Evolutionary conservation across 495 filamentous ascomycete genomes (phyloP), one percentile per base, ranked within the genome.

Genomic region (Recurvomyces mirabilis): DNA sequence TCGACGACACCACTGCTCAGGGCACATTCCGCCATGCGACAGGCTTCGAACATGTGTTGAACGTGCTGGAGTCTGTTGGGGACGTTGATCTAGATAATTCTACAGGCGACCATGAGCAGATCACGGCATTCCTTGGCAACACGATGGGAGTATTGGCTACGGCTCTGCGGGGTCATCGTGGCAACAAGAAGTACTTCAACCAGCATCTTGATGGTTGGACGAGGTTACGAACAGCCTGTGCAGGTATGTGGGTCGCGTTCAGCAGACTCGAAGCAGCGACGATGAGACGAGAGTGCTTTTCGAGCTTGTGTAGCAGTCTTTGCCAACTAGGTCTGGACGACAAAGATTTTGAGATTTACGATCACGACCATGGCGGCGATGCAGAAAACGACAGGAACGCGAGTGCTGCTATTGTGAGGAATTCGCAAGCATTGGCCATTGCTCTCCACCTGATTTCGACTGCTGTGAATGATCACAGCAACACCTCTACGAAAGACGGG

Each of bases 171-270:
- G 77, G 78, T 14, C 87, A 96, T 63, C 72, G 78, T 45, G 89
- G 87, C 11, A 98, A 96, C 64, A 71, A 78, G 48, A 76, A 81
- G 46, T 94, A 88, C 61, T 96, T 95, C 62, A 71, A 75, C 38
- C 75, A 74, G 47, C 71, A 41, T 18, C 22, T 40, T 2, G 36
- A 42, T 14, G 48, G 48, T 13, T 51, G 48, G 48, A 21, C 33
- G 21, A 14, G 9, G 18, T 14, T 51, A 12, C 20, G 40, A 13
- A 11, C 12, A 1, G 19, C 19, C 2, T 30, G 33, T 11, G 28
- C n/a, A 14, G 15, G 13, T 23, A 2, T 11, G 11, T 13, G 22
- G 17, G 14, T 11, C 15, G n/a, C 32, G 7, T 10, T 35, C 5
- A 37, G 19, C 34, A 15, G 15, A 4, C 14, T 7, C 37, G 20